Evolutionary conservation across 1,139 yeast species (phyloP).

Genomic region (Suhomyces bribrorum): DNA sequence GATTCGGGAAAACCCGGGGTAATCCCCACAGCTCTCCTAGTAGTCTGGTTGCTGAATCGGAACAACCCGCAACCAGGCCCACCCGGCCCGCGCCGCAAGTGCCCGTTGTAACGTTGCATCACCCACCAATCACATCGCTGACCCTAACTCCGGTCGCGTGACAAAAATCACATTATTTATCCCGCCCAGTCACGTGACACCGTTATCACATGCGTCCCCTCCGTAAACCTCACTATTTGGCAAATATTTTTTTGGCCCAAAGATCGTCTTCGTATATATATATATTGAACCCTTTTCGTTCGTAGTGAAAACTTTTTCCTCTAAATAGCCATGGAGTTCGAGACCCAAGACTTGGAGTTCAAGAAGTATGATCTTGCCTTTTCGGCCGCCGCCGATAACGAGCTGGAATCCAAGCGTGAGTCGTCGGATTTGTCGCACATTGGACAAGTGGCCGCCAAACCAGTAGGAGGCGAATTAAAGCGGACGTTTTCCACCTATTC

Average conservation of each 20-base stretch:
- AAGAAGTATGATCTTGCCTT: slow-evolving; percentile 11
- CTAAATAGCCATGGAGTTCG: slow-evolving; percentile 6
- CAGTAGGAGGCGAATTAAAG: slow-evolving; percentile 29
- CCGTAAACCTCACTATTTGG: not conserved
- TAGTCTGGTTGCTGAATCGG: too few species aligned
- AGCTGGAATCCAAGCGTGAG: slow-evolving; percentile 5
- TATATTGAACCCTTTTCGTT: not conserved
- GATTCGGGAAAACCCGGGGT: too few species aligned
- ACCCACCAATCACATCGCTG: too few species aligned
- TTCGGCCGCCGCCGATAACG: slow-evolving; percentile 7
- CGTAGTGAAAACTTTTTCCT: too few species aligned
- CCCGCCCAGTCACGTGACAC: too few species aligned
- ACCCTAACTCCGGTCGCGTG: too few species aligned
- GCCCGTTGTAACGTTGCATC: slow-evolving; percentile 2
- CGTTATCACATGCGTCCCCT: not conserved
- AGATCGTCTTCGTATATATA: not conserved
- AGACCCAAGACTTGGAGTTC: slow-evolving; percentile 10
- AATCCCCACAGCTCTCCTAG: too few species aligned
- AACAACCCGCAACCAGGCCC: not conserved
- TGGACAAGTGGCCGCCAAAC: slow-evolving; percentile 1
- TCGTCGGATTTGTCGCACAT: slow-evolving; percentile 3
- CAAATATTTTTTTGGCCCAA: not conserved
- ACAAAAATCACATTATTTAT: too few species aligned
- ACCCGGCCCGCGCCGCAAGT: not conserved
- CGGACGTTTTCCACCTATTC: slow-evolving; percentile 49